Evolutionary conservation across 2,329 filamentous ascomycete genomes (phyloP), one percentile per base, ranked within the genome.

Genomic region (Ophiostoma australiae): DNA sequence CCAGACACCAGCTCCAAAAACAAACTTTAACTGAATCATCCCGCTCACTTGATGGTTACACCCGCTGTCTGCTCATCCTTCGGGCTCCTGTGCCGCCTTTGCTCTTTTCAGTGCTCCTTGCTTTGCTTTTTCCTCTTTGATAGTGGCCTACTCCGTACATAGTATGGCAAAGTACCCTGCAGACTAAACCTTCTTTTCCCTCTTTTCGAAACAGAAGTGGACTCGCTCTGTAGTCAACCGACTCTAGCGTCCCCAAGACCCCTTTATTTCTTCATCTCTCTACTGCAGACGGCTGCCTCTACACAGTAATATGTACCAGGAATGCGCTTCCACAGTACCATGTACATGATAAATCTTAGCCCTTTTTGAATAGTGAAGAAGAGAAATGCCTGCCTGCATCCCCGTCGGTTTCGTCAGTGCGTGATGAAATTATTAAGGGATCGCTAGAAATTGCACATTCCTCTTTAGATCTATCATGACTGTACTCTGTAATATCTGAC

Each of bases 161-260:
- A n/a, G n/a, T 31, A 31, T 31, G 1, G 27, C 27, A 33, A 31
- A 61, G 31, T 65, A 35, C 31, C 17, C 27, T 33, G 2, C 39
- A 2, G 39, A 52, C 48, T 52, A 52, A n/a, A 13, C 20, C 23
- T n/a, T 23, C 63, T 66, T 66, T 66, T 37, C 20, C 61, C 63
- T 66, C 35, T 66, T 66, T 66, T 27, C 35, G 63, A 66, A 66
- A 66, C 63, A 39, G 23, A 35, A 66, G 63, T 66, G 63, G 63
- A 15, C 63, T 66, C 31, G 3, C 10, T 39, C 37, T 39, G 27
- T 31, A 39, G 44, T 48, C 44, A 35, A 15, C 6, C 27, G 27
- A 6, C 23, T 61, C 23, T 65, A 65, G 63, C 63, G 63, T 13
- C 7, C 17, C 58, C 58, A 35, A n/a, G 63, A 39, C 63, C 63